These are phyloP conservation scores for Diaporthe vaccinii DNA, from an alignment of 2,329 filamentous ascomycete species.

Conservation along the genomic window DNA sequence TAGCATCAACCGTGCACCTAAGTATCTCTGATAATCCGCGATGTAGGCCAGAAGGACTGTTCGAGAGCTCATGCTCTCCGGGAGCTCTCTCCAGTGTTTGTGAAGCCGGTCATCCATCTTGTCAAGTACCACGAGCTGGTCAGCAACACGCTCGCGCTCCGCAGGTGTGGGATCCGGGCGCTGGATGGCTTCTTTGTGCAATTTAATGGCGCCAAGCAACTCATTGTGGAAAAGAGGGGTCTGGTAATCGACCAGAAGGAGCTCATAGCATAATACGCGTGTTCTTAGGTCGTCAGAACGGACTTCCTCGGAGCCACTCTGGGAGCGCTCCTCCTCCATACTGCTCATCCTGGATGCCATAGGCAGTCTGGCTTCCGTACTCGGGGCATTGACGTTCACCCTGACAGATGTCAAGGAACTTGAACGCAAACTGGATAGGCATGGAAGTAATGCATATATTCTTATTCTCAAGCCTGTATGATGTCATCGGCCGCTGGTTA, in stretches of 20 bases:
- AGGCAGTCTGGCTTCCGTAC: too few species aligned
- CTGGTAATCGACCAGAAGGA: neutral
- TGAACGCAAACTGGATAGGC: neutral
- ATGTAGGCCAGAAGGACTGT: neutral
- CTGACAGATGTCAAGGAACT: neutral
- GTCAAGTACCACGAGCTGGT: neutral
- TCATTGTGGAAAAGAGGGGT: slow-evolving; percentile 2
- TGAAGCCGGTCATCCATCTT: neutral
- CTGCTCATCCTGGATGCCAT: neutral
- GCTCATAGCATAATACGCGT: neutral
- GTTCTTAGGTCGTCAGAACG: neutral
- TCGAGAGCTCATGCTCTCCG: neutral
- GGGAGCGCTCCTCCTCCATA: neutral
- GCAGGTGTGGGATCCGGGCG: neutral
- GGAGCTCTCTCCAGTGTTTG: neutral
- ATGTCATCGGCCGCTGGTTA: neutral
- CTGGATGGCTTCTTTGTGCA: slow-evolving; percentile 9
- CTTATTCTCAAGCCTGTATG: neutral
- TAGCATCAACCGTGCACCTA: neutral
- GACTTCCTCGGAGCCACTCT: neutral
- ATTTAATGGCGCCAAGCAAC: neutral
- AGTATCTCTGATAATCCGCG: neutral
- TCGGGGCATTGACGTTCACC: neutral
- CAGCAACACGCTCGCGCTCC: neutral
- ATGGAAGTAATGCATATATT: too few species aligned